These are phyloP conservation scores for Chlamydomonas sphaeroides DNA, from an alignment of 139 green algal genomes.

Conservation along the genomic window DNA sequence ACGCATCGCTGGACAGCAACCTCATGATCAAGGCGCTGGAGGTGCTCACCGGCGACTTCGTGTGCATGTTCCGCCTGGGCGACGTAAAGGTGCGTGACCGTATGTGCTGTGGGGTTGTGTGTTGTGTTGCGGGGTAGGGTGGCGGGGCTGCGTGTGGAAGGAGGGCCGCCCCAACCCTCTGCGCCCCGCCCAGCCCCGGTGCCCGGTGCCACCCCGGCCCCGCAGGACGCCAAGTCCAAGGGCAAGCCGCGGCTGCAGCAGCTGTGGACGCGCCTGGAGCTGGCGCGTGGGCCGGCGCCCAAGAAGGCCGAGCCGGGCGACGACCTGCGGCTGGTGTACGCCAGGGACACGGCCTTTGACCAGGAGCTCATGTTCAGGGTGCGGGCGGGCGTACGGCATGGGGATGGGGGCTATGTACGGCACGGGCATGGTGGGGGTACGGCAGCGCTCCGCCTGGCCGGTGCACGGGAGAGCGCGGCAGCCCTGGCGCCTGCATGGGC, in stretches of 20 bases:
- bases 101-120: too few relatives aligned
- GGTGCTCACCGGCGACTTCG: conserved; percentile 54
- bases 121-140: too few relatives aligned
- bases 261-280: conserved; percentile 29
- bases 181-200: too few relatives aligned
- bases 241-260: conserved; percentile 24
- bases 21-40: conserved; percentile 55
- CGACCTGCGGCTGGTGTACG: conserved; percentile 29
- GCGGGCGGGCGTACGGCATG: background rate
- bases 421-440: too few relatives aligned
- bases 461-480: too few relatives aligned
- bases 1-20: conserved; percentile 55
- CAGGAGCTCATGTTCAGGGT: conserved; percentile 47
- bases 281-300: conserved; percentile 11
- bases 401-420: too few relatives aligned
- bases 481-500: too few relatives aligned
- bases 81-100: background rate
- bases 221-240: background rate
- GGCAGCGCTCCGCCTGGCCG: too few relatives aligned
- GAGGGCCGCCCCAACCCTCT: too few relatives aligned
- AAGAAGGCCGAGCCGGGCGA: conserved; percentile 13
- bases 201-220: too few relatives aligned
- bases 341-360: conserved; percentile 20
- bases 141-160: too few relatives aligned
- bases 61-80: conserved; percentile 58